Base-by-base conservation (phyloP, 768 basidiomycete genomes). In the Rubroboletus satanas region DNA sequence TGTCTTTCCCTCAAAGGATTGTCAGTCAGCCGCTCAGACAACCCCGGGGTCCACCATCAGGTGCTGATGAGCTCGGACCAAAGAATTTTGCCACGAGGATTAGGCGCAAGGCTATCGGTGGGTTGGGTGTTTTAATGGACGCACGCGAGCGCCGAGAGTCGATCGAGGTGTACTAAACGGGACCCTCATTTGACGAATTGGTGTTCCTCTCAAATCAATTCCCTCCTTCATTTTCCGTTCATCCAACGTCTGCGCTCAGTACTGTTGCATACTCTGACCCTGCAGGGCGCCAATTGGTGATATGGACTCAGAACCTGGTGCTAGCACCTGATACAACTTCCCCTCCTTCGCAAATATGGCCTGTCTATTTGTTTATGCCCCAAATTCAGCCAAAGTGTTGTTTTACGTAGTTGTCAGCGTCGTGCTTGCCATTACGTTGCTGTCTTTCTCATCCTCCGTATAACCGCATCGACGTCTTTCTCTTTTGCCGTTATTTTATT, bases 41-140 rank as follows among this genome's bases (percentile, higher is more conserved):
- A 76, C 92, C 92, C 64, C 83, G 85, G 55, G 92, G 92, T 63
- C 92, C 92, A 53, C 92, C 92, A 42, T 88, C 88, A 23, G 87
- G 88, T 66, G 83, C 84, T 59, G 91, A 93, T 65, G 91, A 93
- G 67, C 82, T 93, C 47, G 86, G 87, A 18, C 87, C 88, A 42
- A 87, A 89, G 79, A 93, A 93, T 70, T 93, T 93, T 76, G 91
- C 91, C 7, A 84, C 85, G 36, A 83, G 91, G 63, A 87, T 90
- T 73, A 81, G 90, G 72, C 83, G 88, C 65, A 83, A 88, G 77
- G 90, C 91, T 18, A 88, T 92, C 56, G 88, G 87, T 33, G 88
- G 90, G 28, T 74, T 93, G 48, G 87, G 86, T 52, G 81, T 81
- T 66, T 80, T 93, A 62, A 84, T 91, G 81, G 87, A 81, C 63